Base-by-base conservation (phyloP, 1,284 basidiomycete species). In the Ganoderma resinaceum region DNA sequence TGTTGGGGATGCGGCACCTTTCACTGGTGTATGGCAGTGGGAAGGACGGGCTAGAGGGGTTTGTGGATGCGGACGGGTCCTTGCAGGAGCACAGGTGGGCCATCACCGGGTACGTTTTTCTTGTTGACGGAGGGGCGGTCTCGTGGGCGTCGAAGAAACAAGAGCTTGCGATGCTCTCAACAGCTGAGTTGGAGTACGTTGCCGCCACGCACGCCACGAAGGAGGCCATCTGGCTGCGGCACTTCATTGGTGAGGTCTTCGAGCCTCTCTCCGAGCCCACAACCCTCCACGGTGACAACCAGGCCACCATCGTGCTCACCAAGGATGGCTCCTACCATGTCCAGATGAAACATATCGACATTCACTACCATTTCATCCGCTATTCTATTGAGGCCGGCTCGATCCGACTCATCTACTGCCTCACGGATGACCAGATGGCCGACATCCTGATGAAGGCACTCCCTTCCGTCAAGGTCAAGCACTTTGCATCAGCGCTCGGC, bases 261-360 rank as follows among this genome's bases (percentile, higher is more conserved):
- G 20, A 43, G 2, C 64, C 58, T 18, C 58, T 67, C 46, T 11
- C 57, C 6, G 58, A 60, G 0, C 38, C 38, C 9, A n/a, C n/a
- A n/a, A n/a, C n/a, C n/a, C n/a, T n/a, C n/a, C n/a, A n/a, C 42
- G 18, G 68, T 37, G 80, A 83, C 72, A 82, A 81, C 70, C 67
- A 77, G 29, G 68, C 77, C 0, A 77, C 78, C 9, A 75, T 83
- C 46, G 57, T 68, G 3, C 63, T 83, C 2, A 69, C 78, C 8
- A 60, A 74, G n/a, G 77, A 81, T 58, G 75, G 53, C 46, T 53
- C 43, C 2, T 66, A 61, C 42, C 76, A 78, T 59, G 62, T 70
- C 0, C 62, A 75, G 4, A 74, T 76, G 33, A 82, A 82, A 67
- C 82, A 84, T 68, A 80, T 83, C 58, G 77, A 79, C 58, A 72